phyloP scores from a whole-genome alignment of 179 eudicot species.

The Beta lomatogona region DNA sequence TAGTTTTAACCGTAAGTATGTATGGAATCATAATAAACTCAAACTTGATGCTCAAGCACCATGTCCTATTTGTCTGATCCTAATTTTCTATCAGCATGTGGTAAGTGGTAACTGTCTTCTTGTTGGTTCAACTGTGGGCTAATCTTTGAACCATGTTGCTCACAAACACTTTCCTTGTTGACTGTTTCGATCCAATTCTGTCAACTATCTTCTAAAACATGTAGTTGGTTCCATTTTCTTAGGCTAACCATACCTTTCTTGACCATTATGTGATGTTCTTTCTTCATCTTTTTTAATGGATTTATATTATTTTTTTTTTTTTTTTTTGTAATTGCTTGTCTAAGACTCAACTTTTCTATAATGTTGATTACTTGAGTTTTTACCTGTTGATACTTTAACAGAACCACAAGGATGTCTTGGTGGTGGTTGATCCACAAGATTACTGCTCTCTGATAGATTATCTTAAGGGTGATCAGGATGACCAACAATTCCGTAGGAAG shows the following conservation, averaged over 20 bases:
- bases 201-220: neutral
- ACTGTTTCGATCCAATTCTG: neutral
- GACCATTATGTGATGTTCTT: neutral
- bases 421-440: conserved; percentile 92
- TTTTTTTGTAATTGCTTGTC: neutral
- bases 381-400: conserved; percentile 30
- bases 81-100: neutral
- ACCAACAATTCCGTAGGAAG: conserved; percentile 65
- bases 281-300: neutral
- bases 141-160: neutral
- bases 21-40: neutral
- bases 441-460: conserved; percentile 64
- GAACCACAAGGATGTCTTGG: conserved; percentile 96
- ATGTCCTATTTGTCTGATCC: neutral
- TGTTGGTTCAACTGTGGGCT: neutral
- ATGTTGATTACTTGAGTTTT: neutral
- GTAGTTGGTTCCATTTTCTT: neutral
- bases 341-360: neutral
- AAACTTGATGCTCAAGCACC: neutral
- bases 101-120: neutral
- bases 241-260: conserved; percentile 8
- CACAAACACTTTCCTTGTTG: neutral
- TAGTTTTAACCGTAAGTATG: too few relatives aligned
- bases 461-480: conserved; percentile 56
- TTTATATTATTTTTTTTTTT: too few relatives aligned